A percentile compares a stretch with the other conserved stretches of the same genome.
phyloP scores from a whole-genome alignment of 176 grass and related monocot genomes.

The Bolboschoenus planiculmis region DNA sequence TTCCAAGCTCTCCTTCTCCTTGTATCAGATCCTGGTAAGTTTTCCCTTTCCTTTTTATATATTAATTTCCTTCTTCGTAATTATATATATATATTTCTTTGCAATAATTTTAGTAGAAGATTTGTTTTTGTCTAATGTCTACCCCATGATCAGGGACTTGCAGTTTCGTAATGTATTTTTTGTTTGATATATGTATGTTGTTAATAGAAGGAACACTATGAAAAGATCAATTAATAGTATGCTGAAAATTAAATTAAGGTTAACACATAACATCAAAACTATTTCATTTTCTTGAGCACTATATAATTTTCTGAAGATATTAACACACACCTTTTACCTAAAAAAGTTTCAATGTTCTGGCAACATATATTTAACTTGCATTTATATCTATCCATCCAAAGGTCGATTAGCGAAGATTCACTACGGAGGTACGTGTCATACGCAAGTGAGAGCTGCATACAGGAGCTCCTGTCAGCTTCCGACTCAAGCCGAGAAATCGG shows the following conservation, averaged over 20 bases:
- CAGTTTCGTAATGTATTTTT: neutral
- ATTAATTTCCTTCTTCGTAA: too few relatives aligned
- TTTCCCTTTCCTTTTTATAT: neutral
- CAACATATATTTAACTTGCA: neutral
- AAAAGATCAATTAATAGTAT: neutral
- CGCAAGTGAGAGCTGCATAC: constrained; percentile 96
- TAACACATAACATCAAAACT: neutral
- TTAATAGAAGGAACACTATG: neutral
- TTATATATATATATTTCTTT: neutral
- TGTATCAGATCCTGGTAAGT: constrained; percentile 13
- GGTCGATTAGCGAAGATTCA: constrained; percentile 94
- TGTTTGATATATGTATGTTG: neutral
- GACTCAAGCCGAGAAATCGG: constrained; percentile 35
- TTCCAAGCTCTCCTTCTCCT: constrained; percentile 21
- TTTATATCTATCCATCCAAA: constrained; percentile 8
- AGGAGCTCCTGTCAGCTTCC: constrained; percentile 85
- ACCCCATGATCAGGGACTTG: too few relatives aligned
- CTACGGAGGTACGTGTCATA: constrained; percentile 78
- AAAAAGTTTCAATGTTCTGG: neutral
- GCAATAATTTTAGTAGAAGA: neutral
- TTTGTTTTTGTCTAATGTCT: too few relatives aligned
- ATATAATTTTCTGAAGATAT: neutral
- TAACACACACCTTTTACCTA: neutral
- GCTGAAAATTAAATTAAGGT: neutral
- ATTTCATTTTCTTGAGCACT: too few relatives aligned